These are phyloP conservation scores for Austroboletus eburneus DNA, from an alignment of 768 basidiomycete genomes.

Conservation along the genomic window DNA sequence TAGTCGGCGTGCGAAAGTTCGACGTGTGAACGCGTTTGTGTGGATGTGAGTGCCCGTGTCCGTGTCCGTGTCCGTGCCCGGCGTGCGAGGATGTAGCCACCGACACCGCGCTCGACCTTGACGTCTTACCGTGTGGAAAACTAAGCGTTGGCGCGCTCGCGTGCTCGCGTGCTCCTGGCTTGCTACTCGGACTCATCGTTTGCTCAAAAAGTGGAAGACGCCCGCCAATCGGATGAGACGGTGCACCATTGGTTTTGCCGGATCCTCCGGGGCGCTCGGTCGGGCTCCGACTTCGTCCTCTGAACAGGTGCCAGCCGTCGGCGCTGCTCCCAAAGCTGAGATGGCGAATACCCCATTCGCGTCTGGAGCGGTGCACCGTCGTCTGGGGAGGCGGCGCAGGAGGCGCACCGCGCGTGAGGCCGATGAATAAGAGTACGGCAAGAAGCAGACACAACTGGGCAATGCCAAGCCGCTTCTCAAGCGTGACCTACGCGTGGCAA, in stretches of 20 bases:
- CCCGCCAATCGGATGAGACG: neutral
- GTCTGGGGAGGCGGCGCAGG: conserved; percentile 29
- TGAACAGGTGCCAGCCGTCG: conserved; percentile 25
- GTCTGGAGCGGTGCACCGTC: conserved; percentile 27
- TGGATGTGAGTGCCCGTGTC: neutral
- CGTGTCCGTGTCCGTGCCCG: too few species aligned
- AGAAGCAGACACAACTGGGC: conserved; percentile 83
- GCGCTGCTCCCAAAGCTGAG: conserved; percentile 55
- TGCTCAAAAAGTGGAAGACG: neutral
- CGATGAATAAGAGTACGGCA: conserved; percentile 81
- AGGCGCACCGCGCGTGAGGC: conserved; percentile 66
- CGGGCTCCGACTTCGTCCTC: conserved; percentile 31
- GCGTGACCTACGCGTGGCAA: conserved; percentile 52
- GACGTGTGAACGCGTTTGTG: conserved; percentile 8
- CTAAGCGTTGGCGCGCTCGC: too few species aligned
- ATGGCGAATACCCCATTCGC: conserved; percentile 55
- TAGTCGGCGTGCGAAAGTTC: conserved; percentile 21
- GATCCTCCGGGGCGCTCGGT: conserved; percentile 7
- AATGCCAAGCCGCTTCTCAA: conserved; percentile 87
- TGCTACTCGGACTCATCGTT: neutral
- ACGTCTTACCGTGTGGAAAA: neutral
- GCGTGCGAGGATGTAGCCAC: neutral
- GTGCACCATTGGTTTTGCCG: too few species aligned
- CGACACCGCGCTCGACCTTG: neutral
- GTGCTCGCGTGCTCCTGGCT: neutral